Evolutionary conservation across 2,329 filamentous ascomycete genomes (phyloP), one percentile per base, ranked within the genome.

Genomic region (Aureobasidium sp.): DNA sequence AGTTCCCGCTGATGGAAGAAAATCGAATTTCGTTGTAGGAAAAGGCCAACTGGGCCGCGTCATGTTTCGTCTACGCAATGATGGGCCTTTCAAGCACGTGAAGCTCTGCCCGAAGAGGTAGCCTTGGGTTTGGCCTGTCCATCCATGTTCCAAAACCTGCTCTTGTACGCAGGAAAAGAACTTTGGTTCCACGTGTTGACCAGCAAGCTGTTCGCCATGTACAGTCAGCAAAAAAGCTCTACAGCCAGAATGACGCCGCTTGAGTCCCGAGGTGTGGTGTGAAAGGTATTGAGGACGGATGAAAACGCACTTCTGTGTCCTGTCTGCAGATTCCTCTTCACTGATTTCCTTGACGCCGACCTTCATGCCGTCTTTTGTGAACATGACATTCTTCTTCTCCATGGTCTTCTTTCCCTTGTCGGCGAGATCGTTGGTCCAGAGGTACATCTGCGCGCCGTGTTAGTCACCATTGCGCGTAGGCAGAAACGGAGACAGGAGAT

Each of bases 311-410:
- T 70, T 84, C 77, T 92, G 89, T 20, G 88, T 91, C 69, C 79
- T 80, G 68, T 91, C 89, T 69, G 89, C 84, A 71, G 90, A 90
- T 52, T 82, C 83, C 76, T 91, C 89, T 60, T 83, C 81, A 66
- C 82, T 80, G 55, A 88, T 74, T 64, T 90, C 80, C 75, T 87
- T 88, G 64, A 92, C 82, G 53, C 86, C 86, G 48, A 92, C 87
- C 64, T 81, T 82, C 69, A 84, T 64, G 61, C 89, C 89, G 62
- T 91, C 88, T 72, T 89, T 90, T 42, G 86, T 87, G 74, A 91
- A 88, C 44, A 85, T 79, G 62, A 92, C 83, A 72, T 91, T 88
- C 77, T 88, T 89, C 76, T 84, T 84, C 72, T 87, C 85, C 83
- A 91, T 88, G 70, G 84, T 84, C 74, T 87, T 80, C 53, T 82